Base-by-base conservation (phyloP, 2,329 filamentous ascomycete genomes). In the Stachybotrys chlorohalonatus region DNA sequence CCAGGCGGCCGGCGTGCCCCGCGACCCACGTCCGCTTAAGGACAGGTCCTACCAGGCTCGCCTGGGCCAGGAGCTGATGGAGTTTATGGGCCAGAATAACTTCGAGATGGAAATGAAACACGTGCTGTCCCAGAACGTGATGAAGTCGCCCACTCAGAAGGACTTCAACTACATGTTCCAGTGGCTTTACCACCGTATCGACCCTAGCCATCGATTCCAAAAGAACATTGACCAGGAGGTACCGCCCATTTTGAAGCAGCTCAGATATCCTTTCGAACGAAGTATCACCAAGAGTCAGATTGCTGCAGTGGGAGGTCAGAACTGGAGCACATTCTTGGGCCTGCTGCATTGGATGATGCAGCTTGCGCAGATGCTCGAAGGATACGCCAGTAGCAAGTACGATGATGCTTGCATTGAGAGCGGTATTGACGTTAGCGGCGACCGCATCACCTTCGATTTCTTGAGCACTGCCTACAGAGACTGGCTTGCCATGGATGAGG, bases 341-440 rank as follows among this genome's bases (percentile, higher is more conserved):
- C 76, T 99, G 68, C 78, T 99, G 52, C 92, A 99, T 73, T 99
- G 94, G 94, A 93, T 99, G 85, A 96, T 99, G 93, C 92, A 97
- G 70, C 77, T 99, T 52, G 90, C 90, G 5, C 86, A 93, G 62
- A 95, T 97, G 86, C 83, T 97, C 66, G 92, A 97, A 58, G 82
- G 88, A 24, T 97, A 92, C 66, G 77, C 83, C 1, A 71, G 76
- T 54, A 87, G 91, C 56, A 84, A 84, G 50, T 99, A 96, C 68
- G 91, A 96, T 61, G 88, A 96, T 53, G 92, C 91, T 1, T 96
- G 91, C 67, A 80, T 87, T 47, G 93, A 96, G 63, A 86, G 84
- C 32, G 94, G 93, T 1, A 83, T 94, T 49, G 94, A 99, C 69
- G 85, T 97, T 31, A 85, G 80, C 11, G 89, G 89, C 5, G 92